Conservation (phyloP, 169 alveolate genomes). For the Cyclospora cayetanensis region DNA sequence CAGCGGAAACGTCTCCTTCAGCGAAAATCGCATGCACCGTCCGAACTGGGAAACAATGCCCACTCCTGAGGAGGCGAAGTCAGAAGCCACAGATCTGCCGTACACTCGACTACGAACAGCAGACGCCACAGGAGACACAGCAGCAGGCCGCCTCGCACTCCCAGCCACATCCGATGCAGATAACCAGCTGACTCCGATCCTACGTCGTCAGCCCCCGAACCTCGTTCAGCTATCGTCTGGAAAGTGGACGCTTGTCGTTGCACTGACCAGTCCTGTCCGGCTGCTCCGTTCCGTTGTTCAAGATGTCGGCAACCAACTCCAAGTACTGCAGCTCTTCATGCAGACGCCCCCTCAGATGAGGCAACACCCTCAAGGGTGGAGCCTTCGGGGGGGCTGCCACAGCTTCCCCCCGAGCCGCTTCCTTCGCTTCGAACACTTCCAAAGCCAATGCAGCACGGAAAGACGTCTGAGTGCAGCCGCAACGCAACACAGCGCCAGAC, state of each 20-base stretch:
- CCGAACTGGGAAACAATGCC: slow-evolving; percentile 90
- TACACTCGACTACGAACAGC: not conserved
- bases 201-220: too few species aligned
- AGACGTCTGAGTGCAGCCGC: not conserved
- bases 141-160: not conserved
- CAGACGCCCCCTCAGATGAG: slow-evolving; percentile 75
- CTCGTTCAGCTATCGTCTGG: too few species aligned
- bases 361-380: slow-evolving; percentile 24
- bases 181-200: too few species aligned
- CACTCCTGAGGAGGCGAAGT: slow-evolving; percentile 66
- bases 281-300: slow-evolving; percentile 88
- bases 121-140: not conserved
- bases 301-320: slow-evolving; percentile 90
- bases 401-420: not conserved
- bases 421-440: slow-evolving; percentile 32
- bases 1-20: slow-evolving; percentile 93
- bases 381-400: not conserved
- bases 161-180: too few species aligned
- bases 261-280: slow-evolving; percentile 91
- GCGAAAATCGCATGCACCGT: slow-evolving; percentile 93
- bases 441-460: not conserved
- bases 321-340: slow-evolving; percentile 86
- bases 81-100: not conserved
- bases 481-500: not conserved
- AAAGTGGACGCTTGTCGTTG: too few species aligned